These are phyloP conservation scores for Paraphaeosphaeria sporulosa DNA, from an alignment of 2,329 filamentous ascomycete species.

Conservation along the genomic window DNA sequence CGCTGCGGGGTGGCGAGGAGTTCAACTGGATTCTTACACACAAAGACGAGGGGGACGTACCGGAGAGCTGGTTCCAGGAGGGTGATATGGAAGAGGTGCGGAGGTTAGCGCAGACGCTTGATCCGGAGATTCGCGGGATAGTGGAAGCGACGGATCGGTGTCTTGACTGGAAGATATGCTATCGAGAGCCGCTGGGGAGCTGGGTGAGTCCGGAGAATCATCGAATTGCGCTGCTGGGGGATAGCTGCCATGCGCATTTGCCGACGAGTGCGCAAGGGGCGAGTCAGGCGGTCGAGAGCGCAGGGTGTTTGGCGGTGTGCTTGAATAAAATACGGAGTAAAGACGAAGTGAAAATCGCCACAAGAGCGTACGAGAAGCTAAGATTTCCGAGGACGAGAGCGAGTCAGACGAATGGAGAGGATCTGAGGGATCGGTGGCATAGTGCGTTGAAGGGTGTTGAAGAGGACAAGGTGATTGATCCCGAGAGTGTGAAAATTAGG, in stretches of 20 bases:
- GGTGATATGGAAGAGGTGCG: conserved; percentile 32
- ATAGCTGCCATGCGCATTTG: conserved; percentile 61
- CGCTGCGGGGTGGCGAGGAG: conserved; percentile 34
- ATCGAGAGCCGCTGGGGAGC: conserved; percentile 58
- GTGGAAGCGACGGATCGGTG: conserved; percentile 55
- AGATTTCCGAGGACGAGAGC: conserved; percentile 29
- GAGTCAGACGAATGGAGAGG: conserved; percentile 35
- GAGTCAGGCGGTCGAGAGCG: conserved; percentile 61
- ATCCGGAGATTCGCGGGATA: conserved; percentile 56
- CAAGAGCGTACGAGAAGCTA: conserved; percentile 31
- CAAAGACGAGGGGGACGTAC: conserved; percentile 33
- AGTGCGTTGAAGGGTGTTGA: conserved; percentile 27
- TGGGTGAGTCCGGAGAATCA: conserved; percentile 57
- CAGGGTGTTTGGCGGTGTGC: conserved; percentile 28
- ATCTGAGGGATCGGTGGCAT: conserved; percentile 36
- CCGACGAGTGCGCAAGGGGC: conserved; percentile 61
- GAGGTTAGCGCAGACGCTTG: conserved; percentile 41
- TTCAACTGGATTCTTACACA: conserved; percentile 38
- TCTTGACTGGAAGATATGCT: conserved; percentile 63
- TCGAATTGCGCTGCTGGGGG: conserved; percentile 59
- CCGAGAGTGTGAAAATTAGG: conserved; percentile 32
- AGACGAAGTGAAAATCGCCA: conserved; percentile 27
- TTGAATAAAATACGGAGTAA: conserved; percentile 19
- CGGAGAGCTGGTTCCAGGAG: conserved; percentile 32
- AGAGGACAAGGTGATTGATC: conserved; percentile 28